These are phyloP conservation scores for Penicillium ochrochloron DNA, from an alignment of 495 filamentous ascomycete species.

Conservation along the genomic window DNA sequence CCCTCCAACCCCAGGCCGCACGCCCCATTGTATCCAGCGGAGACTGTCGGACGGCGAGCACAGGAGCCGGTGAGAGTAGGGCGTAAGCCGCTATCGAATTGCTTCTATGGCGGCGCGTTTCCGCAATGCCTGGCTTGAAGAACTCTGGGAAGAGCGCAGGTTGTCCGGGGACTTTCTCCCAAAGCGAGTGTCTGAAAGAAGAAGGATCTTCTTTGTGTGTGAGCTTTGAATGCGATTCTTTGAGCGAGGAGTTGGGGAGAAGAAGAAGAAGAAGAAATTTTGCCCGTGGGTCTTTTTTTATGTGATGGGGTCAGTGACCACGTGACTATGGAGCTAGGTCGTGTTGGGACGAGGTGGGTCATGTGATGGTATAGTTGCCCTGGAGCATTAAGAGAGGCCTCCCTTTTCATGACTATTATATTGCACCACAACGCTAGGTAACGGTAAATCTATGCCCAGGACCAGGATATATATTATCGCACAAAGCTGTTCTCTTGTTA, in stretches of 20 bases:
- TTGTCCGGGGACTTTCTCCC: conserved; percentile 99
- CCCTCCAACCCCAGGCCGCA: conserved; percentile 45
- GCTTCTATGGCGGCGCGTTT: conserved; percentile 99
- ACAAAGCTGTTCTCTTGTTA: no score
- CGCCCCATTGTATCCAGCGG: conserved; percentile 44
- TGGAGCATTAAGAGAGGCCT: background rate
- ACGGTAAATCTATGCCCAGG: no score
- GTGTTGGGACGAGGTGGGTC: conserved; percentile 22
- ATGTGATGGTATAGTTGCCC: conserved; percentile 20
- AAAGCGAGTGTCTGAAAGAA: conserved; percentile 64
- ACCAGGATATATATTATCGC: no score
- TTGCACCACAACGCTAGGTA: no score
- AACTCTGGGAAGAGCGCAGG: conserved; percentile 53
- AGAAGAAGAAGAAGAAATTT: conserved; percentile 33
- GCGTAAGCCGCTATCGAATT: conserved; percentile 75
- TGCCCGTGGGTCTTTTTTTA: conserved; percentile 27
- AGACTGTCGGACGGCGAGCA: conserved; percentile 40
- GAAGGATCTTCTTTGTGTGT: conserved; percentile 74
- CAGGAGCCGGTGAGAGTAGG: conserved; percentile 49
- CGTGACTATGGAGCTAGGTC: conserved; percentile 29
- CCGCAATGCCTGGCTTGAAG: conserved; percentile 65
- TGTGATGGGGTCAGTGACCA: conserved; percentile 25
- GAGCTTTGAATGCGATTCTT: conserved; percentile 99
- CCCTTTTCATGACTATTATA: no score
- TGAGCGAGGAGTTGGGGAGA: conserved; percentile 82